Evolutionary conservation across 2,329 filamentous ascomycete species (phyloP), one percentile per base, ranked within the genome.

Genomic region (Alternaria postmessia): DNA sequence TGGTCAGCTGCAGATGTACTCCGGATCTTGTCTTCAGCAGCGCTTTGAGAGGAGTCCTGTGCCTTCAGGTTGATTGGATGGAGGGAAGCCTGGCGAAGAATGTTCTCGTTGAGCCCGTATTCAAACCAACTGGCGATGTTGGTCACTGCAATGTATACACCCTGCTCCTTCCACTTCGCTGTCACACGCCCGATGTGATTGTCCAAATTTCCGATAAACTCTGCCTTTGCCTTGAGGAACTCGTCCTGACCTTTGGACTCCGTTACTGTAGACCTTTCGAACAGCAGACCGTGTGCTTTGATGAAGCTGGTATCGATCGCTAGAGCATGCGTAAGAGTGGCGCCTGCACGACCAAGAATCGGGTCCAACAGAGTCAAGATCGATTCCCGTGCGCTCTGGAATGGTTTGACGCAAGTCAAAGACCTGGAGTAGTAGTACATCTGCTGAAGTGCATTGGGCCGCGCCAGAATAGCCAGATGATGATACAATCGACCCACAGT

Each of bases 401-500:
- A 94, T 0, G 89, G 88, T 2, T 88, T 83, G 0, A 86, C 81
- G 0, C 91, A 91, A 28, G 88, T 91, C 0, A 94, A 81, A 0
- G 88, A 88, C 62, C 92, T 92, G 0, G 84, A 80, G 65, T 93
- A 94, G 61, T 87, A 91, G 68, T 87, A 93, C 0, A 94, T 77
- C 72, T 94, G 91, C 57, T 90, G 87, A 0, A 93, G 77, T 0
- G 86, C 85, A 60, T 91, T 89, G 0, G 90, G 90, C 0, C 90
- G 80, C 0, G 91, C 89, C 0, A 94, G 76, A 26, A 94, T 94
- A 0, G 93, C 94, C 0, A 97, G 81, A 70, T 97, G 93, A 67
- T 98, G 93, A 60, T 97, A 95, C 0, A 98, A 82, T 0, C 94
- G 84, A 0, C 94, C 94, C 0, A 91, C 88, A 0, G 85, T 86